Evolutionary conservation across 371 early-diverging fungal species (phyloP), one percentile per base, ranked within the genome.

Genomic region (Lichtheimia ornata): DNA sequence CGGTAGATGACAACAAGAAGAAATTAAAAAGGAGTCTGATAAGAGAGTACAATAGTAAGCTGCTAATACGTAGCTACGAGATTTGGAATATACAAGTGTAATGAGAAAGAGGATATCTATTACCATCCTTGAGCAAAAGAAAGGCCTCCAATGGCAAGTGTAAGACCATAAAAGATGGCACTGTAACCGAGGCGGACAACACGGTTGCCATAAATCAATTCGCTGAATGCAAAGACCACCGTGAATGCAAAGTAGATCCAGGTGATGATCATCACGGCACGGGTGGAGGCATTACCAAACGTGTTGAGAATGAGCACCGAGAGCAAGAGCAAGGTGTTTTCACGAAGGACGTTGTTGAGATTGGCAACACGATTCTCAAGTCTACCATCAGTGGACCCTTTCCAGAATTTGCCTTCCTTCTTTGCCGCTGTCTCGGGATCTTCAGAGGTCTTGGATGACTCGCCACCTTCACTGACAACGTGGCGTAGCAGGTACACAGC

Each of bases 211-310:
- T 61, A 61, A 40, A 60, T 55, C 14, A 71, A 67, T 53, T 81
- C 81, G 35, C 72, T 57, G 42, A 69, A 40, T 24, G 73, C 73
- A 27, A 56, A 69, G n/a, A 81, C 58, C n/a, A 73, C 58, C 15
- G 81, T 73, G 64, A 81, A 72, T 5, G 71, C 76, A 56, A 77
- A 67, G 63, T 68, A 81, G 28, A 81, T 61, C 81, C 81, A 81
- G 43, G 77, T 59, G 25, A 81, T 47, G 42, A 81, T 73, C 77
- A 77, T 73, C 1, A 77, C 81, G 18, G 72, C 77, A 58, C 67
- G 67, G 30, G 70, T 73, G 44, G 76, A 75, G 20, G 64, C 77
- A 63, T 66, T 70, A 54, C 70, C 81, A 69, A 81, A 70, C 18
- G 76, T 75, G 50, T 81, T 81, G 43, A 81, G 30, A 18, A 70